Conservation (phyloP, 768 basidiomycete species). For the Nidularia pulvinata region DNA sequence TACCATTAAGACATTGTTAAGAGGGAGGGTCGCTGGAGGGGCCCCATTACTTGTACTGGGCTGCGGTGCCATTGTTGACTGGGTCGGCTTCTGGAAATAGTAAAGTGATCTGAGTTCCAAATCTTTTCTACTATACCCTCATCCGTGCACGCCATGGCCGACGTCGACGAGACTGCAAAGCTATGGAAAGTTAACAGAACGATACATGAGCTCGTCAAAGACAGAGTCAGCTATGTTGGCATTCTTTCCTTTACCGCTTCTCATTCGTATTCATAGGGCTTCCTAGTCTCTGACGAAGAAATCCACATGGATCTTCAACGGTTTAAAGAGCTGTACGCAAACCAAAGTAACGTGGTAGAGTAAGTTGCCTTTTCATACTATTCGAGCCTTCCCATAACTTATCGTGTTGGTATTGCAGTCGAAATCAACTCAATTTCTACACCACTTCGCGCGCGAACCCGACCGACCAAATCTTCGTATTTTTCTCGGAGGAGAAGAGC, state of each 20-base stretch:
- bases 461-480: constrained; percentile 86
- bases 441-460: constrained; percentile 70
- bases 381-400: no score
- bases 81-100: constrained; percentile 5
- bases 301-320: constrained; percentile 82
- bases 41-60: constrained; percentile 32
- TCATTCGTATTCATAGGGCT: constrained; percentile 62
- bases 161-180: constrained; percentile 79
- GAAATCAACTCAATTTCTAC: constrained; percentile 88
- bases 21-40: constrained; percentile 31
- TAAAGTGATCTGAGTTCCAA: constrained; percentile 57
- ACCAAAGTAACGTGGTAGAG: constrained; percentile 80
- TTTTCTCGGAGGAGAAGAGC: constrained; percentile 94
- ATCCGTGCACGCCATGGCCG: constrained; percentile 48
- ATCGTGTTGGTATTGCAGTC: constrained; percentile 43
- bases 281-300: constrained; percentile 93
- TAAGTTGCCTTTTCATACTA: constrained; percentile 19
- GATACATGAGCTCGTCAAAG: constrained; percentile 94
- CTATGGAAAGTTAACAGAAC: constrained; percentile 97
- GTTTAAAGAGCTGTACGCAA: constrained; percentile 77
- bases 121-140: constrained; percentile 18
- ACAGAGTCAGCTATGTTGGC: constrained; percentile 65
- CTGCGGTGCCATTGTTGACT: constrained; percentile 39
- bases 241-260: constrained; percentile 11
- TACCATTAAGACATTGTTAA: constrained; percentile 57